Evolutionary conservation across 2,329 filamentous ascomycete species (phyloP).

Genomic region (Kalaharituber pfeilii): DNA sequence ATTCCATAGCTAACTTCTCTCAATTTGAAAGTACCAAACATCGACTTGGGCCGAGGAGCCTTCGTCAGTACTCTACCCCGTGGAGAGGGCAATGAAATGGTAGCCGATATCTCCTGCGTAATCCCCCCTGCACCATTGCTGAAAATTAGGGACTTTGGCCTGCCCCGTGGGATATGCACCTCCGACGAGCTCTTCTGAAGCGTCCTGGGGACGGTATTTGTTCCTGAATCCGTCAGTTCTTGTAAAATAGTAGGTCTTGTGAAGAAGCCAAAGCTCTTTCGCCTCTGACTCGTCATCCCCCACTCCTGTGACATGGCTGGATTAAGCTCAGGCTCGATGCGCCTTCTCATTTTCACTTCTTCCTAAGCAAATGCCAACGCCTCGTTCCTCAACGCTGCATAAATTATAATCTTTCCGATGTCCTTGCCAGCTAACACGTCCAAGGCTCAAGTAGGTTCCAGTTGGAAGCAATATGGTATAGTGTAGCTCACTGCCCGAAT

Average conservation of each 20-base stretch:
- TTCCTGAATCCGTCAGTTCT: conserved; percentile 6
- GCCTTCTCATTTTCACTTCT: no score
- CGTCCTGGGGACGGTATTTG: neutral
- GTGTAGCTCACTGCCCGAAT: no score
- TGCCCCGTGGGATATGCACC: conserved; percentile 5
- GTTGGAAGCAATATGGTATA: no score
- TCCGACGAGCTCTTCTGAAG: conserved; percentile 2
- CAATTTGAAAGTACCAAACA: conserved; percentile 17
- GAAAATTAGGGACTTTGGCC: conserved; percentile 18
- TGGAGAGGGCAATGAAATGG: conserved; percentile 8
- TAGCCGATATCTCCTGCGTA: conserved; percentile 11
- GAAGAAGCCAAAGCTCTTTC: conserved; percentile 19
- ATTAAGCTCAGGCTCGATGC: neutral
- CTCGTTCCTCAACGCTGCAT: no score
- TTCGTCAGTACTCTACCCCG: conserved; percentile 12
- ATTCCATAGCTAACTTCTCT: conserved; percentile 8
- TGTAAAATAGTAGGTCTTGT: conserved; percentile 10
- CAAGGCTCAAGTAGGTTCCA: no score
- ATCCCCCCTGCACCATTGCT: conserved; percentile 9
- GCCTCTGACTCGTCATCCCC: neutral
- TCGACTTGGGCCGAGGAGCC: conserved; percentile 16
- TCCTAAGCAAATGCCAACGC: no score
- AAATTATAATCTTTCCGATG: no score
- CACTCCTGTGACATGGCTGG: neutral
- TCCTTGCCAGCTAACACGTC: no score